Conservation (phyloP, 768 basidiomycete species). For the Asterophora parasitica region DNA sequence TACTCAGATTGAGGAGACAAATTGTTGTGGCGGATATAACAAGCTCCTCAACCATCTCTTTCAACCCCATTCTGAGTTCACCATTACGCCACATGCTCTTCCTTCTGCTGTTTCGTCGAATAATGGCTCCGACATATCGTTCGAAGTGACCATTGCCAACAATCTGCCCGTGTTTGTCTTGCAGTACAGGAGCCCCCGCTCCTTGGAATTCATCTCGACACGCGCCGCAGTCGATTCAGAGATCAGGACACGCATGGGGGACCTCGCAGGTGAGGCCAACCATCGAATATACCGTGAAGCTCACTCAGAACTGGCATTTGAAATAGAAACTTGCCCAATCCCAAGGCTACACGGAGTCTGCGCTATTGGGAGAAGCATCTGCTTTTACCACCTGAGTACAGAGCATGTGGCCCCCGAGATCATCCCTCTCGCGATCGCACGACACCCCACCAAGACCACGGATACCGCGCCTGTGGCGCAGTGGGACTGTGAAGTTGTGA, state of each 20-base stretch:
- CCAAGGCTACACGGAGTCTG: neutral
- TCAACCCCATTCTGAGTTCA: constrained; percentile 12
- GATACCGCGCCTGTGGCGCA: too few species aligned
- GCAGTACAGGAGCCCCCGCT: neutral
- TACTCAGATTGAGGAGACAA: constrained; percentile 1
- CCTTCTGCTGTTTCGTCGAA: neutral
- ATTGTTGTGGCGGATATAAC: constrained; percentile 12
- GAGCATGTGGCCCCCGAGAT: too few species aligned
- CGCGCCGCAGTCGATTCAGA: neutral
- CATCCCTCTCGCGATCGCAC: too few species aligned
- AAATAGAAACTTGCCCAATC: neutral
- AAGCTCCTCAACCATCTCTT: constrained; percentile 17
- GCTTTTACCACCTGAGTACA: too few species aligned
- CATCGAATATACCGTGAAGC: too few species aligned
- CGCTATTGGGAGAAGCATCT: neutral
- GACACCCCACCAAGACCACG: too few species aligned
- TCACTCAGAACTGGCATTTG: too few species aligned
- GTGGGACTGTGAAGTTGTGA: too few species aligned
- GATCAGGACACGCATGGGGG: neutral
- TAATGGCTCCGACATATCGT: neutral
- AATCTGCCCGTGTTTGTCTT: neutral
- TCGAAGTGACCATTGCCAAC: neutral
- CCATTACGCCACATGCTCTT: constrained; percentile 11
- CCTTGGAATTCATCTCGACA: neutral
- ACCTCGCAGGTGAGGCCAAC: neutral